Evolutionary conservation across 768 basidiomycete genomes (phyloP).

Genomic region (Boletus sensibilis): DNA sequence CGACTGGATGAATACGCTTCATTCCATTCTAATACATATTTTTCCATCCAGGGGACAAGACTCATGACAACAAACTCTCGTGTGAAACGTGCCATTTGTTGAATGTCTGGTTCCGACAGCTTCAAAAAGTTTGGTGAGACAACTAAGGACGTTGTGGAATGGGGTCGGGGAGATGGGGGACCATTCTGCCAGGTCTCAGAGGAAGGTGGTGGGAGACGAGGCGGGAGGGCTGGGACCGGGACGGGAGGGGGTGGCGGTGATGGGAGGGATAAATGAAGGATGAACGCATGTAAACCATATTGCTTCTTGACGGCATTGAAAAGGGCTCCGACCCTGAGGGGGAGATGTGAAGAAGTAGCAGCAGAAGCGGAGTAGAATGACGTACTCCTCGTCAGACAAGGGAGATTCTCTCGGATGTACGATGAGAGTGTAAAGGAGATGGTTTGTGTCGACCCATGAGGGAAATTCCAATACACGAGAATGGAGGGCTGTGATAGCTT

Average conservation of each 20-base stretch:
- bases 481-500: slow-evolving; percentile 75
- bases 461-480: slow-evolving; percentile 66
- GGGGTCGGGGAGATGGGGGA: background rate
- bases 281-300: slow-evolving; percentile 73
- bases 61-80: slow-evolving; percentile 89
- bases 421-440: slow-evolving; percentile 73
- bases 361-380: slow-evolving; percentile 18
- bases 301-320: slow-evolving; percentile 89
- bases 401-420: slow-evolving; percentile 69
- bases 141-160: background rate
- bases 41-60: slow-evolving; percentile 96
- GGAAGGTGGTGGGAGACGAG: slow-evolving; percentile 58
- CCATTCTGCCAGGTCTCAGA: slow-evolving; percentile 25
- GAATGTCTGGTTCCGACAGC: slow-evolving; percentile 71
- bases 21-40: slow-evolving; percentile 90
- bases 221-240: slow-evolving; percentile 62
- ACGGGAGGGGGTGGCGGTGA: slow-evolving; percentile 64
- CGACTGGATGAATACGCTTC: slow-evolving; percentile 79
- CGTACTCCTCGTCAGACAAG: slow-evolving; percentile 78
- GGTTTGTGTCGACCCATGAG: slow-evolving; percentile 74
- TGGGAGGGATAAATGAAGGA: slow-evolving; percentile 63
- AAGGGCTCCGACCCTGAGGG: slow-evolving; percentile 64
- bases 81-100: slow-evolving; percentile 71
- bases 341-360: slow-evolving; percentile 9
- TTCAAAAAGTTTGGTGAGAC: slow-evolving; percentile 38